Evolutionary conservation across 495 filamentous ascomycete genomes (phyloP).

Genomic region (Tuber indicum): DNA sequence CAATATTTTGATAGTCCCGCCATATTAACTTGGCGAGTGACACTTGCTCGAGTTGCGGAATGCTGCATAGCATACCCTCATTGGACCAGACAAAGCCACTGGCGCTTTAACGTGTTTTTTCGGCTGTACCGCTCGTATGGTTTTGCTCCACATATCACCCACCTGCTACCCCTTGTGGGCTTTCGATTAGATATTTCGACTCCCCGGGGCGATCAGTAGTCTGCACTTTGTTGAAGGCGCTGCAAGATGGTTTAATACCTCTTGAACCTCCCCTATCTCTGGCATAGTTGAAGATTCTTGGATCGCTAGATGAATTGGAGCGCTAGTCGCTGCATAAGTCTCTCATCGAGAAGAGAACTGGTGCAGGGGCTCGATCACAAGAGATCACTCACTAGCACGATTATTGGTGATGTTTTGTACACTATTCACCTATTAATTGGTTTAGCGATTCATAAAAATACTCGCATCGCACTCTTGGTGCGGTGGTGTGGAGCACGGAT

Average conservation of each 20-base stretch:
- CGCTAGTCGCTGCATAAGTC: not conserved
- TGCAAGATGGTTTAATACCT: not conserved
- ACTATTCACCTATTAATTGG: not conserved
- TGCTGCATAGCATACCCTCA: not conserved
- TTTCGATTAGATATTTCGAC: not conserved
- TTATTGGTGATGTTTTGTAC: not conserved
- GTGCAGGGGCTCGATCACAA: not conserved
- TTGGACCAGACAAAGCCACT: not conserved
- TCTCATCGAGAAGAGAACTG: not conserved
- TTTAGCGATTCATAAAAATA: not conserved
- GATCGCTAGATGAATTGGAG: not conserved
- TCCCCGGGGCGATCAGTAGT: not conserved
- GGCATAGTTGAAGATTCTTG: not conserved
- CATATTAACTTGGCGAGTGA: not conserved
- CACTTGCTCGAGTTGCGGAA: not conserved
- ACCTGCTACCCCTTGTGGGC: not conserved
- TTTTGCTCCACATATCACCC: not conserved
- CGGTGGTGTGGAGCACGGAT: not conserved
- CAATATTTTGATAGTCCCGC: not conserved
- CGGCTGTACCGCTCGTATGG: not conserved
- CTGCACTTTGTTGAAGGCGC: not conserved
- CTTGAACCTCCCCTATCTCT: not conserved
- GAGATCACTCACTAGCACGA: not conserved
- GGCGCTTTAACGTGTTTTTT: not conserved
- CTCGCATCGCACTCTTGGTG: not conserved